These are phyloP conservation scores for Aspergillus sparsus DNA, from an alignment of 495 filamentous ascomycete species.

Conservation along the genomic window DNA sequence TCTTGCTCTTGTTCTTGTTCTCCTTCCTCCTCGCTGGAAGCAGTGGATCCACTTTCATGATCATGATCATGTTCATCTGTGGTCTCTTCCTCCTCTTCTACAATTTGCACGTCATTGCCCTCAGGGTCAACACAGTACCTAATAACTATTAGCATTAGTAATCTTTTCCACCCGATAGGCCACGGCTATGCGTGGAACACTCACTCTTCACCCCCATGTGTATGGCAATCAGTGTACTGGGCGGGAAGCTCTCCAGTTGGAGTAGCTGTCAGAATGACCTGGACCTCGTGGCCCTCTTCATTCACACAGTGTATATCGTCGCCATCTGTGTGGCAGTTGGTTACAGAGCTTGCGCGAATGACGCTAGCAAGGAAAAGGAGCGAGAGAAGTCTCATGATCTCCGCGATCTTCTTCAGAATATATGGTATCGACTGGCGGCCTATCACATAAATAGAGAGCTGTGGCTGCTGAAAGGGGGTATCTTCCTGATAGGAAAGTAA, in stretches of 20 bases:
- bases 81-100: constrained; percentile 30
- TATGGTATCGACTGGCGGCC: no score
- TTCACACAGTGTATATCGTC: constrained; percentile 44
- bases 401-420: not conserved
- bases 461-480: no score
- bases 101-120: constrained; percentile 49
- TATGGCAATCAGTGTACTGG: constrained; percentile 54
- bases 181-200: constrained; percentile 8
- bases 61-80: constrained; percentile 18
- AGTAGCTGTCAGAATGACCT: constrained; percentile 42
- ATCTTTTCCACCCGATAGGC: not conserved
- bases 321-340: constrained; percentile 43
- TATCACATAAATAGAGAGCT: no score
- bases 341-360: constrained; percentile 30
- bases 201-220: constrained; percentile 48
- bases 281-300: constrained; percentile 41
- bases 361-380: constrained; percentile 11
- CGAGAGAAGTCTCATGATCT: constrained; percentile 10
- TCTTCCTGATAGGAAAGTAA: no score
- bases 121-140: constrained; percentile 51
- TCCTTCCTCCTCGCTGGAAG: not conserved
- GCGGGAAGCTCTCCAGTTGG: constrained; percentile 46
- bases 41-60: constrained; percentile 20
- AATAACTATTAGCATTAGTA: constrained; percentile 2
- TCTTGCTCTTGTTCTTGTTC: constrained; percentile 5